phyloP scores from a whole-genome alignment of 148 eudicot genomes.

The Selenicereus undatus region DNA sequence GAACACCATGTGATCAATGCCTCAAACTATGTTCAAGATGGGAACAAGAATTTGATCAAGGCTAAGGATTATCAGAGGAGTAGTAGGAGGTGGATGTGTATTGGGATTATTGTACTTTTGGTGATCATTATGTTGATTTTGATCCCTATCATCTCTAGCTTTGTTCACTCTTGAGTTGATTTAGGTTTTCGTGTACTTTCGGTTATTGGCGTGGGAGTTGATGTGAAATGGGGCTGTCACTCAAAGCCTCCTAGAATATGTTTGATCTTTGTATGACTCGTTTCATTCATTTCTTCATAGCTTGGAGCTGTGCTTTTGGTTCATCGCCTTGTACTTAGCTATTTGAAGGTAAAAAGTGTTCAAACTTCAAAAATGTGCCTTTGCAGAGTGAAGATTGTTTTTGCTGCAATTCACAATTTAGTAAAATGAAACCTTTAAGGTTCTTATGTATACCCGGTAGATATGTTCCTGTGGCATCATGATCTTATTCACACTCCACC shows the following conservation, averaged over 20 bases:
- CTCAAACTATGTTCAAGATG: conserved; percentile 59
- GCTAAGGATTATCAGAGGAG: conserved; percentile 74
- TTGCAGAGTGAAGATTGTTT: too few relatives aligned
- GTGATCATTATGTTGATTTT: conserved; percentile 51
- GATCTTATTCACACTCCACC: too few relatives aligned
- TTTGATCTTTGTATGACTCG: background rate
- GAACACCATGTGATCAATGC: conserved; percentile 89
- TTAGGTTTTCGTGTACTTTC: background rate
- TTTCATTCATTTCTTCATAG: background rate
- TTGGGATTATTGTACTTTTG: conserved; percentile 62
- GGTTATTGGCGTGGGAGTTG: background rate
- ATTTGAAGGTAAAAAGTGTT: too few relatives aligned
- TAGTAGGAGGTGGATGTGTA: conserved; percentile 68
- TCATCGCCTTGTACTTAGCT: too few relatives aligned
- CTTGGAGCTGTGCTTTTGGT: background rate
- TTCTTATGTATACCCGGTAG: too few relatives aligned
- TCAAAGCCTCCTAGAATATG: conserved; percentile 18
- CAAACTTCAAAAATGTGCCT: too few relatives aligned
- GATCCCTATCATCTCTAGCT: conserved; percentile 62
- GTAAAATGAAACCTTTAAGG: too few relatives aligned
- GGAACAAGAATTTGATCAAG: conserved; percentile 52
- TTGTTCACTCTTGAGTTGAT: conserved; percentile 43
- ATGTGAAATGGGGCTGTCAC: conserved; percentile 19
- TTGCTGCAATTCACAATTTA: too few relatives aligned
- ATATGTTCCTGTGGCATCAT: too few relatives aligned